Percentiles rank a stretch among this genome's conserved stretches.
Evolutionary conservation across 2,329 filamentous ascomycete species (phyloP).

Genomic region (Penicillium paneum): DNA sequence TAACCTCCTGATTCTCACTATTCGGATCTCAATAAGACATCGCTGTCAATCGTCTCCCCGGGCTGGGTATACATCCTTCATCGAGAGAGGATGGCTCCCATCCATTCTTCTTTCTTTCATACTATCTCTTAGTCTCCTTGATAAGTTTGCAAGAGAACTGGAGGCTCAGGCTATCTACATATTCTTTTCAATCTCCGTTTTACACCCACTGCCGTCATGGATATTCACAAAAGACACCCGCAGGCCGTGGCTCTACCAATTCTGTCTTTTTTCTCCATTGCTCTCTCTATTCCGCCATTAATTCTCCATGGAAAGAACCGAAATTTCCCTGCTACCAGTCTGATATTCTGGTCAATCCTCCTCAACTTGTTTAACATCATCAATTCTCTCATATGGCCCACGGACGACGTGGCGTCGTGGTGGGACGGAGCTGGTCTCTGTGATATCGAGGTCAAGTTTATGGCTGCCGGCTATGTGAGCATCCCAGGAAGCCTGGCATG

Average conservation of each 20-base stretch:
- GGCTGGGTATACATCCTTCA: not conserved
- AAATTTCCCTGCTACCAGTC: conserved; percentile 58
- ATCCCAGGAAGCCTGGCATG: conserved; percentile 54
- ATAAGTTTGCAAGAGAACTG: not conserved
- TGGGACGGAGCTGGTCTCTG: conserved; percentile 61
- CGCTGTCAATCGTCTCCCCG: not conserved
- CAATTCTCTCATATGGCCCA: conserved; percentile 65
- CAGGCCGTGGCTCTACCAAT: conserved; percentile 46
- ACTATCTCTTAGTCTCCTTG: not conserved
- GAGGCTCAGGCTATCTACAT: not conserved
- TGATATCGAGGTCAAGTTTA: conserved; percentile 61
- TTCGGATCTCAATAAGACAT: conserved; percentile 6
- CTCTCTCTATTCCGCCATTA: conserved; percentile 57
- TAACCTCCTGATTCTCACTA: conserved; percentile 6
- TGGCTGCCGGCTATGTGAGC: conserved; percentile 52
- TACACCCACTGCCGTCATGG: conserved; percentile 7
- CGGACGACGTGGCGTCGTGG: conserved; percentile 53
- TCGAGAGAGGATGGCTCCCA: not conserved
- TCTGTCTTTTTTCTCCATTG: conserved; percentile 49
- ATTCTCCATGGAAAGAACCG: conserved; percentile 59
- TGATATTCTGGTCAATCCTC: conserved; percentile 57
- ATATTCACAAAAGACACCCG: conserved; percentile 19
- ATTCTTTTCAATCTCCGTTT: not conserved
- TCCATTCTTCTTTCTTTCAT: not conserved
- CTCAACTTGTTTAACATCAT: conserved; percentile 57